Evolutionary conservation across 2,329 filamentous ascomycete genomes (phyloP).

Genomic region (Monosporascus sp.): DNA sequence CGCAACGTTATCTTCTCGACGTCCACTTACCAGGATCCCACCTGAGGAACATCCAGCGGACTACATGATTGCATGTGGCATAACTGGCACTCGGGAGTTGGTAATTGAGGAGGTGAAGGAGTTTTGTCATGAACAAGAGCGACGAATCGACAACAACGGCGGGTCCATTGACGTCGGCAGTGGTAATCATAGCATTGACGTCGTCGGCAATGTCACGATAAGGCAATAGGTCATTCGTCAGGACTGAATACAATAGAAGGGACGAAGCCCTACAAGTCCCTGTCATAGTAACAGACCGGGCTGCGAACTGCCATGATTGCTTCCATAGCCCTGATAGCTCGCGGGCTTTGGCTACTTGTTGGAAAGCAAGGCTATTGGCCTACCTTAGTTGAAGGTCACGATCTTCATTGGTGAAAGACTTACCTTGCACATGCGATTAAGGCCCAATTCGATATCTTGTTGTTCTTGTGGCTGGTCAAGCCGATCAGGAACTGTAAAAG

Average conservation of each 20-base stretch:
- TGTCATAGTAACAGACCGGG: slow-evolving; percentile 64
- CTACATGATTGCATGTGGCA: slow-evolving; percentile 62
- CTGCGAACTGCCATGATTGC: slow-evolving; percentile 69
- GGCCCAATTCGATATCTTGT: slow-evolving; percentile 68
- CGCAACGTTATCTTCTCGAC: neutral
- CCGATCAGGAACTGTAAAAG: slow-evolving; percentile 53
- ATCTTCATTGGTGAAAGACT: slow-evolving; percentile 18
- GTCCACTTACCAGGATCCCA: slow-evolving; percentile 70
- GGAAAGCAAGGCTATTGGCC: slow-evolving; percentile 39
- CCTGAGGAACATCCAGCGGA: slow-evolving; percentile 74
- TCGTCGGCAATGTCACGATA: slow-evolving; percentile 64
- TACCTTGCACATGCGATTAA: slow-evolving; percentile 78
- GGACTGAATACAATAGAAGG: slow-evolving; percentile 62
- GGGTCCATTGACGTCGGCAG: slow-evolving; percentile 78
- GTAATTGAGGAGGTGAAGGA: slow-evolving; percentile 61
- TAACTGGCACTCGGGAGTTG: slow-evolving; percentile 65
- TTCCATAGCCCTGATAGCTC: slow-evolving; percentile 54
- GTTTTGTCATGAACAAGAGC: slow-evolving; percentile 62
- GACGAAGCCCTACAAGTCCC: slow-evolving; percentile 72
- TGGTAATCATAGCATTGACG: slow-evolving; percentile 65
- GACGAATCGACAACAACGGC: slow-evolving; percentile 74
- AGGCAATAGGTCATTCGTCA: slow-evolving; percentile 60
- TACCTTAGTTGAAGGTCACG: slow-evolving; percentile 3
- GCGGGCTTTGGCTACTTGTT: slow-evolving; percentile 32
- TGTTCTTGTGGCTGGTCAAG: slow-evolving; percentile 65